These are phyloP conservation scores for Suillus subluteus DNA, from an alignment of 768 basidiomycete species.

Conservation along the genomic window DNA sequence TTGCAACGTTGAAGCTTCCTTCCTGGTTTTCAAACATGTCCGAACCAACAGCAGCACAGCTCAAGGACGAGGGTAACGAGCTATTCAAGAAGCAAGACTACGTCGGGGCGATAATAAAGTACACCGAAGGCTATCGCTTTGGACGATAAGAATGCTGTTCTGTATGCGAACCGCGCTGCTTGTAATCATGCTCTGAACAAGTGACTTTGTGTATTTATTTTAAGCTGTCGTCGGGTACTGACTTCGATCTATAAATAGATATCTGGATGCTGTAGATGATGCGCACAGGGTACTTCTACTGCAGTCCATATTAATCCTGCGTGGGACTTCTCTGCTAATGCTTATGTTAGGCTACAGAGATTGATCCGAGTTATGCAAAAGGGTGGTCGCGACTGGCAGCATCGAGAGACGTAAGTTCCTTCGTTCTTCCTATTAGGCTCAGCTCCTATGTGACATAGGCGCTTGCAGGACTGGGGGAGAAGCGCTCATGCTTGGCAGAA, in stretches of 20 bases:
- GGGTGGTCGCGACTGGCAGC: slow-evolving; percentile 45
- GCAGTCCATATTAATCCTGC: neutral
- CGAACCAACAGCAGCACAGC: slow-evolving; percentile 10
- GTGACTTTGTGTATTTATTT: slow-evolving; percentile 21
- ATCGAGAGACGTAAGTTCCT: slow-evolving; percentile 30
- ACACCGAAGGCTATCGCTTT: slow-evolving; percentile 45
- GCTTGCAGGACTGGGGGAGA: slow-evolving; percentile 12
- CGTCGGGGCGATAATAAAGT: slow-evolving; percentile 41
- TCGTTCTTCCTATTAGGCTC: neutral
- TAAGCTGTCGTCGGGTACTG: neutral
- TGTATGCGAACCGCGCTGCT: slow-evolving; percentile 52
- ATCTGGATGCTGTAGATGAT: slow-evolving; percentile 12
- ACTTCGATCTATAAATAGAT: slow-evolving; percentile 7
- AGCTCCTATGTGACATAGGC: slow-evolving; percentile 6
- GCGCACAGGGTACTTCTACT: slow-evolving; percentile 1
- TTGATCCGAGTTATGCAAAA: slow-evolving; percentile 46
- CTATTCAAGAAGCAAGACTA: slow-evolving; percentile 39
- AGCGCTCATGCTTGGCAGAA: slow-evolving; percentile 25
- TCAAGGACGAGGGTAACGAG: slow-evolving; percentile 48
- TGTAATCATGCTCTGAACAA: slow-evolving; percentile 39
- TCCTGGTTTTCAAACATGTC: slow-evolving; percentile 2
- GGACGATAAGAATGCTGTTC: slow-evolving; percentile 42
- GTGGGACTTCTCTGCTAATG: neutral
- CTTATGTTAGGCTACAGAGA: slow-evolving; percentile 36
- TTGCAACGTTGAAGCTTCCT: neutral